Percentiles rank a stretch among this genome's conserved stretches.
Conservation (phyloP, 2,329 filamentous ascomycete genomes). For the Ceratocystis colombiana region DNA sequence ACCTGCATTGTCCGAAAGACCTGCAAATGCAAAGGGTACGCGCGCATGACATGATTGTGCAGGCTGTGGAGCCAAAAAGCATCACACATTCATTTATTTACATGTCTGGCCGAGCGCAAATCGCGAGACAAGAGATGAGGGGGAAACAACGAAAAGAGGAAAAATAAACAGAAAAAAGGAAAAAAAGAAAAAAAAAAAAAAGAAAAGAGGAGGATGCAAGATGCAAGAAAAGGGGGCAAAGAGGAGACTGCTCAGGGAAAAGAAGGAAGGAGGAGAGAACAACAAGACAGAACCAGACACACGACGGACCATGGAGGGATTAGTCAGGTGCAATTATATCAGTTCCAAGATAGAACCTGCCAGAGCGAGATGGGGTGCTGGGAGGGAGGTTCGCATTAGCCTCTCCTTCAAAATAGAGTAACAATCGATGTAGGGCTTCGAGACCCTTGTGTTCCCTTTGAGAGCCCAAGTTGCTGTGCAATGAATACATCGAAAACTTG, state of each 20-base stretch:
- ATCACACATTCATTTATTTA: not conserved
- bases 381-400: no score
- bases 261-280: not conserved
- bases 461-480: not conserved
- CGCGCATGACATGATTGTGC: conserved; percentile 11
- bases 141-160: not conserved
- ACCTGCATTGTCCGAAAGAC: conserved; percentile 3
- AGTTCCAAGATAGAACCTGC: conserved; percentile 4
- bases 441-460: not conserved
- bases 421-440: not conserved
- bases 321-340: conserved; percentile 3
- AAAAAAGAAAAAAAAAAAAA: no score
- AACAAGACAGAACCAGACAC: not conserved
- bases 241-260: not conserved
- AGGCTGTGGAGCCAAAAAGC: not conserved
- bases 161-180: not conserved
- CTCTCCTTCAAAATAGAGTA: not conserved
- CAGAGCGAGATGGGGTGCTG: not conserved
- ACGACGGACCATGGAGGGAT: not conserved
- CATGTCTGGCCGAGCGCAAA: not conserved
- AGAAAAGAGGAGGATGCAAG: not conserved
- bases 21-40: not conserved
- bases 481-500: not conserved
- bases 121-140: not conserved
- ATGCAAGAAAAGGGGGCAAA: not conserved